A percentile compares a stretch with the other conserved stretches of the same genome.
phyloP scores from a whole-genome alignment of 805 yeast species.

The Suhomyces pyralidae region DNA sequence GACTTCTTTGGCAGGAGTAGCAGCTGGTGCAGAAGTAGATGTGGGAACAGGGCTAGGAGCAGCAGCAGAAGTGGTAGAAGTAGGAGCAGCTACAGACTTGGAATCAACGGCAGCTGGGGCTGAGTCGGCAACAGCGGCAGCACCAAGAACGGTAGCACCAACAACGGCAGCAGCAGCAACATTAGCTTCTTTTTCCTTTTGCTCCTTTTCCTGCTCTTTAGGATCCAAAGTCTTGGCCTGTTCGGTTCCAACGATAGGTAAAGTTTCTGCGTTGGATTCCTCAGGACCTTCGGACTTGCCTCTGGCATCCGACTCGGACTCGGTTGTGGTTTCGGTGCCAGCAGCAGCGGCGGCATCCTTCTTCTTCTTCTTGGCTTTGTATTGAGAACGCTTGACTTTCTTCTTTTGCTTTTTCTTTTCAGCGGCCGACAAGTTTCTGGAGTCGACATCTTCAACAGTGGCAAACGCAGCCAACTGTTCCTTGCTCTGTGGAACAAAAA shows the following conservation, averaged over 20 bases:
- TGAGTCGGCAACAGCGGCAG: conserved; percentile 5
- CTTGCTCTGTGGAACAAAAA: conserved; percentile 61
- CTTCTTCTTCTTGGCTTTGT: conserved; percentile 44
- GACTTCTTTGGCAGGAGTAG: conserved; percentile 2
- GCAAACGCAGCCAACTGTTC: conserved; percentile 64
- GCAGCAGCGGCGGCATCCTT: conserved; percentile 16
- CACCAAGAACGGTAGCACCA: not conserved
- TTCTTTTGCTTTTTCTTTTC: conserved; percentile 42
- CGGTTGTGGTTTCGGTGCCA: conserved; percentile 8
- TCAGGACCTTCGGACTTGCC: not conserved
- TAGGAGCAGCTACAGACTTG: not conserved
- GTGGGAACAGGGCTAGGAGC: not conserved
- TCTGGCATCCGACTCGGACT: conserved; percentile 2
- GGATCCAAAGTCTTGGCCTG: conserved; percentile 8
- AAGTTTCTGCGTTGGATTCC: conserved; percentile 2
- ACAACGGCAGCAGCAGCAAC: conserved; percentile 3
- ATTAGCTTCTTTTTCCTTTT: conserved; percentile 13
- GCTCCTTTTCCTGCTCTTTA: conserved; percentile 13
- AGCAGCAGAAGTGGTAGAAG: conserved; percentile 1
- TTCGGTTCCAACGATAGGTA: conserved; percentile 3
- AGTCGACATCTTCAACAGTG: conserved; percentile 49
- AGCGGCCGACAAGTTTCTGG: conserved; percentile 31
- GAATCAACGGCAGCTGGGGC: conserved; percentile 2
- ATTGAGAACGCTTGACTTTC: conserved; percentile 42
- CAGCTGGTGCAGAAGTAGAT: not conserved